phyloP scores from a whole-genome alignment of 2,329 filamentous ascomycete genomes.

The Bipolaris cookei region DNA sequence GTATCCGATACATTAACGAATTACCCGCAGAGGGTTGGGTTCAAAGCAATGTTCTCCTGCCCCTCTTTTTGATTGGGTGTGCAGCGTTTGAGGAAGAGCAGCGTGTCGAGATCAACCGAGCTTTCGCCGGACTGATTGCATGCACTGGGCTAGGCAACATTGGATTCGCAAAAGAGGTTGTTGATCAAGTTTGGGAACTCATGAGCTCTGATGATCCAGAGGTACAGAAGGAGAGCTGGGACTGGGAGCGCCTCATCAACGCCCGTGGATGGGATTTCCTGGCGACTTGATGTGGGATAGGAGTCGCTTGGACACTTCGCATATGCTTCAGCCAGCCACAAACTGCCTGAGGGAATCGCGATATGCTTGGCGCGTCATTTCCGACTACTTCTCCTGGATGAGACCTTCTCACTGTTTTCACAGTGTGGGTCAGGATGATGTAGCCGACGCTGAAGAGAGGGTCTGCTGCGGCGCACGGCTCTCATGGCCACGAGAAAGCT shows the following conservation, averaged over 20 bases:
- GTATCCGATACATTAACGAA: slow-evolving; percentile 62
- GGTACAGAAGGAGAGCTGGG: slow-evolving; percentile 55
- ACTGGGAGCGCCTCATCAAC: slow-evolving; percentile 67
- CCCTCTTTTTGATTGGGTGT: slow-evolving; percentile 66
- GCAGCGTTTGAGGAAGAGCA: slow-evolving; percentile 64
- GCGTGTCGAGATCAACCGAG: slow-evolving; percentile 60
- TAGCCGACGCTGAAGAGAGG: background rate
- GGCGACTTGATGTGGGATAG: slow-evolving; percentile 55
- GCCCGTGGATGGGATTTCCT: slow-evolving; percentile 67
- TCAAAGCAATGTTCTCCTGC: slow-evolving; percentile 66
- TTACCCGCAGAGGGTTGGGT: slow-evolving; percentile 62
- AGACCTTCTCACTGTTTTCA: slow-evolving; percentile 1
- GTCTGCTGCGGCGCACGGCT: slow-evolving; percentile 9
- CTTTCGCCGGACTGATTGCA: slow-evolving; percentile 61
- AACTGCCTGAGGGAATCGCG: background rate
- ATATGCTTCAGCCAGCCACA: background rate
- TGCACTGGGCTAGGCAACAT: slow-evolving; percentile 66
- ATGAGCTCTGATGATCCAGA: slow-evolving; percentile 65
- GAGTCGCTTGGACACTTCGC: background rate
- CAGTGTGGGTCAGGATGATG: slow-evolving; percentile 7
- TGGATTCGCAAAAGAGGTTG: slow-evolving; percentile 61
- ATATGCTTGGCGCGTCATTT: slow-evolving; percentile 1
- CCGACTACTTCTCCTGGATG: background rate
- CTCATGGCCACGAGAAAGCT: slow-evolving; percentile 7
- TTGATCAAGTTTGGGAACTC: slow-evolving; percentile 62